Conservation (phyloP, 1,139 yeast species). For the Scheffersomyces stambukii region DNA sequence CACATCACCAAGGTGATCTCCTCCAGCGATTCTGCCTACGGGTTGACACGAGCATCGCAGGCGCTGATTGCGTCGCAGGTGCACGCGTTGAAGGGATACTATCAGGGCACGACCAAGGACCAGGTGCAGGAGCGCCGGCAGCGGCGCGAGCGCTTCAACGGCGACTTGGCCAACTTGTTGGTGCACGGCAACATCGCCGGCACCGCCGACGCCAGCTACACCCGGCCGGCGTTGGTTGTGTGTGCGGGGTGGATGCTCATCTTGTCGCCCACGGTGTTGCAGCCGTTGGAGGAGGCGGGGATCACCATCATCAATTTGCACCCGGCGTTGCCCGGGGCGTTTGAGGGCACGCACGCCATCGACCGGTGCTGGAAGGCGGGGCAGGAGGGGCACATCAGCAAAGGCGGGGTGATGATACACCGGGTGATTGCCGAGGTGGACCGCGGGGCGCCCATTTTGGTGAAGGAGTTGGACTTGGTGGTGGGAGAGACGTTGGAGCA, state of each 20-base stretch:
- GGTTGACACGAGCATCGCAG: conserved; percentile 69
- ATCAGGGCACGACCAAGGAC: conserved; percentile 67
- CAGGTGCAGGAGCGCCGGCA: conserved; percentile 49
- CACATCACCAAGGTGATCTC: conserved; percentile 74
- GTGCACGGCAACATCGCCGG: conserved; percentile 43
- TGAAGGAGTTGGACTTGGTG: conserved; percentile 66
- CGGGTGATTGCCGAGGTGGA: conserved; percentile 93
- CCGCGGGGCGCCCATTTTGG: conserved; percentile 83
- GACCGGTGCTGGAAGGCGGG: conserved; percentile 96
- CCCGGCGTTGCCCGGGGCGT: conserved; percentile 96
- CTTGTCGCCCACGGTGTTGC: conserved; percentile 69
- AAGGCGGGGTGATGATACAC: conserved; percentile 97
- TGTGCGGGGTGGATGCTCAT: conserved; percentile 99
- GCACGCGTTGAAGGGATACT: conserved; percentile 73
- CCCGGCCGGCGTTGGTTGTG: conserved; percentile 75
- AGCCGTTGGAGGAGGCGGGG: conserved; percentile 55
- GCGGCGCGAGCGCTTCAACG: conserved; percentile 70
- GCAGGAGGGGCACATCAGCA: conserved; percentile 65
- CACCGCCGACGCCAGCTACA: conserved; percentile 21
- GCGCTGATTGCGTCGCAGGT: conserved; percentile 65
- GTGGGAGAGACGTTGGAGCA: conserved; percentile 73
- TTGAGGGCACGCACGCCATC: conserved; percentile 95
- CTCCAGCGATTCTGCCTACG: conserved; percentile 78
- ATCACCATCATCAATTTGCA: conserved; percentile 87
- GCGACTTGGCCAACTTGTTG: conserved; percentile 69